Base-by-base conservation (phyloP, 331 rosid genomes). In the Arachis monticola region DNA sequence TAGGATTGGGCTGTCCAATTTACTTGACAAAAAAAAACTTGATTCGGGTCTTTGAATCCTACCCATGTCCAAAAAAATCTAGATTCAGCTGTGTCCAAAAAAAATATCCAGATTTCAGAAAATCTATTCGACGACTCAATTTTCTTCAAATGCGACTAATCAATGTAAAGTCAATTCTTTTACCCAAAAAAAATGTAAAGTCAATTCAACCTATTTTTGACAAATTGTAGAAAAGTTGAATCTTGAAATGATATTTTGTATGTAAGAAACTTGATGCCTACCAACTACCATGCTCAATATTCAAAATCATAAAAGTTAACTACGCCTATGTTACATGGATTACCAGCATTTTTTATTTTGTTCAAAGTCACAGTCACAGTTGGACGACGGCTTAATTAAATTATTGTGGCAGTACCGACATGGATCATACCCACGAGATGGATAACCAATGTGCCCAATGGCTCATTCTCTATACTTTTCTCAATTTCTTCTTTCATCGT, bases 401-500 rank as follows among this genome's bases (percentile, higher is more conserved):
- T 69, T 60, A 60, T 17, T 27, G 11, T 40, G 30, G 27, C 2
- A 27, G 30, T 12, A 61, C 17, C 50, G 10, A 69, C 45, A 52
- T 46, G 64, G 66, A 63, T 13, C 62, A 32, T 53, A 60, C 82
- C 82, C 77, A 78, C 72, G 51, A 70, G 48, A 60, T 62, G 32
- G 13, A 2, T 0, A 70, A 52, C 17, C 77, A 17, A 78, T 78
- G 82, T 70, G 81, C 72, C 14, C 3, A n/a, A 10, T 59, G 68
- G 60, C 65, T 75, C n/a, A 48, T 45, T 2, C 41, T 8, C 5
- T 35, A 11, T 62, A 0, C 1, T 0, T 11, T 64, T 42, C 41
- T 8, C 10, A 40, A 12, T 35, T 6, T 51, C 3, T 51, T 51
- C 14, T 3, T 11, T 13, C 30, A 55, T n/a, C 27, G 2, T 55